Conservation (phyloP, 805 yeast genomes). For the Kazachstania africana region DNA sequence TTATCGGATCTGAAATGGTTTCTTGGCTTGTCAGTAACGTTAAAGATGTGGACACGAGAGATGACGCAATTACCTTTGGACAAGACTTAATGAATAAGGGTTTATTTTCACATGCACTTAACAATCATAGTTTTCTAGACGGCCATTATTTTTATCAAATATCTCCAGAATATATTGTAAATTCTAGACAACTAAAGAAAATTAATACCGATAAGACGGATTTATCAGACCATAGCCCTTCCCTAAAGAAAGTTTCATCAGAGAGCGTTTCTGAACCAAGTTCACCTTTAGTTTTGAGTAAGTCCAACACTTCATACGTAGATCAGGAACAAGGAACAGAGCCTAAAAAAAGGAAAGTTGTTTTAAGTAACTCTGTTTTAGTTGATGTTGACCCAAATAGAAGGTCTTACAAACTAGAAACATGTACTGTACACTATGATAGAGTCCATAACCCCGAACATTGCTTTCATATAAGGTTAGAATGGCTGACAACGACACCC, state of each 20-base stretch:
- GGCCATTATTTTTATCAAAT: slow-evolving; percentile 87
- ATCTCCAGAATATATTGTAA: slow-evolving; percentile 38
- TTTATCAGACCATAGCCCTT: background rate
- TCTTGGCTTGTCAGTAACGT: slow-evolving; percentile 74
- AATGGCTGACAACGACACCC: slow-evolving; percentile 88
- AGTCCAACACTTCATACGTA: background rate
- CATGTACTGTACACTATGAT: slow-evolving; percentile 78
- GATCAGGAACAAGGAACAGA: background rate
- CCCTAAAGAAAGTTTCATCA: slow-evolving; percentile 3
- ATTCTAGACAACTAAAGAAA: background rate
- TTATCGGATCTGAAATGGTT: slow-evolving; percentile 76
- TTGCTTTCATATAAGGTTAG: slow-evolving; percentile 81
- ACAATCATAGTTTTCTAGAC: slow-evolving; percentile 74
- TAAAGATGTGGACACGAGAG: slow-evolving; percentile 68
- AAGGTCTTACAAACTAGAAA: slow-evolving; percentile 67
- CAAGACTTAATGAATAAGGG: slow-evolving; percentile 63
- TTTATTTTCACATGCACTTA: slow-evolving; percentile 69
- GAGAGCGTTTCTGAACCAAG: background rate
- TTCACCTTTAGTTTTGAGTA: background rate
- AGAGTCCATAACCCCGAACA: slow-evolving; percentile 88
- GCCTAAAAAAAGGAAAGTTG: slow-evolving; percentile 9
- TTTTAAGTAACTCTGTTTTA: slow-evolving; percentile 50
- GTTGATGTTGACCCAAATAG: slow-evolving; percentile 66
- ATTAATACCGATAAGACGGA: background rate
- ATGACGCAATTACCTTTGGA: slow-evolving; percentile 75